phyloP scores from a whole-genome alignment of 2,329 filamentous ascomycete species.

The Fusarium sp. region DNA sequence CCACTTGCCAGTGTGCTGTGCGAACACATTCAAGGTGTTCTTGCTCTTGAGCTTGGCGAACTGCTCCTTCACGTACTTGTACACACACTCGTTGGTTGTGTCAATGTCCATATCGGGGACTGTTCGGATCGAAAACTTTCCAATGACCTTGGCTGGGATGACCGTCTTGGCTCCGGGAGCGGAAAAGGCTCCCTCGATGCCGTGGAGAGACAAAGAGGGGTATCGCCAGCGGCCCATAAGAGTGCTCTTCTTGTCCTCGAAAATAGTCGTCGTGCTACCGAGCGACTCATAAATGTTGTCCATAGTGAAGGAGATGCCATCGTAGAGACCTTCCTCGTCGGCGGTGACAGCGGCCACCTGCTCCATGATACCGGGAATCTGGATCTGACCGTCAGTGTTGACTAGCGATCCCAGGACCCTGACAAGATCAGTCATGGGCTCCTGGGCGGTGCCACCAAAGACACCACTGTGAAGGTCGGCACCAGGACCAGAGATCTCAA shows the following conservation, averaged over 20 bases:
- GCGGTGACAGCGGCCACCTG: conserved; percentile 88
- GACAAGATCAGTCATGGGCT: conserved; percentile 97
- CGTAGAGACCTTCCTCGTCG: conserved; percentile 88
- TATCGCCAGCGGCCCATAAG: conserved; percentile 97
- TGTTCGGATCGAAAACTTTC: conserved; percentile 98
- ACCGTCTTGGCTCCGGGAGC: conserved; percentile 96
- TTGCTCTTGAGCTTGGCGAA: conserved; percentile 91
- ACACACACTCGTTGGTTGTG: conserved; percentile 84
- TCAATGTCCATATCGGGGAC: conserved; percentile 97
- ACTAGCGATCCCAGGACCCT: conserved; percentile 83
- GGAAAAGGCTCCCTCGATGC: conserved; percentile 93
- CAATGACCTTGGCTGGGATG: conserved; percentile 95
- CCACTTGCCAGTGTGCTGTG: conserved; percentile 96
- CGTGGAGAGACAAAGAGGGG: conserved; percentile 92
- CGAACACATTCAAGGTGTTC: conserved; percentile 82
- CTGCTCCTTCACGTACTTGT: conserved; percentile 80
- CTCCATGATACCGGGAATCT: conserved; percentile 91
- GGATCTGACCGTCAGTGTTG: conserved; percentile 88
- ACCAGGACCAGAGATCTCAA: conserved; percentile 88
- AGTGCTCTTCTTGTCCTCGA: conserved; percentile 85
- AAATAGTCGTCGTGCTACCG: conserved; percentile 86
- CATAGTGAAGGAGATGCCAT: conserved; percentile 93
- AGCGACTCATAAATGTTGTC: conserved; percentile 91
- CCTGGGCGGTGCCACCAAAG: conserved; percentile 94
- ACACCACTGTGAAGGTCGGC: conserved; percentile 97